Conservation (phyloP, 108 stramenopile species). For the Nannochloropsis gaditana region DNA sequence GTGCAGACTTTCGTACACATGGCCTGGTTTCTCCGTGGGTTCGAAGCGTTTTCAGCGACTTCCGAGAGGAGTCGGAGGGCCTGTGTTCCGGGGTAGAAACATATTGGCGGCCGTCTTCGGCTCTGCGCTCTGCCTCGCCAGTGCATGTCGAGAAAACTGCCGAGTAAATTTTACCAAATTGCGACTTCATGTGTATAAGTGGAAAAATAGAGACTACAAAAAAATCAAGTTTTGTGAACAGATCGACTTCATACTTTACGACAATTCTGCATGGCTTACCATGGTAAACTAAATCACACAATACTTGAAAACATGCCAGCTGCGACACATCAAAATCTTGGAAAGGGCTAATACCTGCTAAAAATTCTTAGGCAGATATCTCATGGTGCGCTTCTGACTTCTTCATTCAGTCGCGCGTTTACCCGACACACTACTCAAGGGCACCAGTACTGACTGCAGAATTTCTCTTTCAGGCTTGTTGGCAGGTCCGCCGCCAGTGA, state of each 20-base stretch:
- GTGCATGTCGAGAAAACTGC: not conserved
- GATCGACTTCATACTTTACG: too few species aligned
- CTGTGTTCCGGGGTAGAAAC: not conserved
- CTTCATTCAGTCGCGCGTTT: not conserved
- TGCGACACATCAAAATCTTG: too few species aligned
- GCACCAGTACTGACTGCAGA: conserved; percentile 15
- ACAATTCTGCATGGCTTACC: too few species aligned
- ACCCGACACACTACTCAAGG: not conserved
- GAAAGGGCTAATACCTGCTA: too few species aligned
- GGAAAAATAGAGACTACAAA: too few species aligned
- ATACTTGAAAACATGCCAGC: too few species aligned
- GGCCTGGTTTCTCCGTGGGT: conserved; percentile 5
- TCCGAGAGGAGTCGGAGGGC: not conserved
- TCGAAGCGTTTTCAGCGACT: not conserved
- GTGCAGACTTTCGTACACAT: not conserved
- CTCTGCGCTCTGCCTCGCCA: not conserved
- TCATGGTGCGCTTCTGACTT: too few species aligned
- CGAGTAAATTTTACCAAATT: too few species aligned
- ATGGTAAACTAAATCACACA: too few species aligned
- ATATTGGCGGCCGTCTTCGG: not conserved
- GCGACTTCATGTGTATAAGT: too few species aligned
- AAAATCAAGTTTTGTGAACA: too few species aligned
- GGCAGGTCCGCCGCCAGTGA: not conserved
- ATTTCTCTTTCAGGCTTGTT: not conserved
- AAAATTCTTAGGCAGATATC: too few species aligned